Evolutionary conservation across 768 basidiomycete genomes (phyloP).

Genomic region (Termitomyces sp.): DNA sequence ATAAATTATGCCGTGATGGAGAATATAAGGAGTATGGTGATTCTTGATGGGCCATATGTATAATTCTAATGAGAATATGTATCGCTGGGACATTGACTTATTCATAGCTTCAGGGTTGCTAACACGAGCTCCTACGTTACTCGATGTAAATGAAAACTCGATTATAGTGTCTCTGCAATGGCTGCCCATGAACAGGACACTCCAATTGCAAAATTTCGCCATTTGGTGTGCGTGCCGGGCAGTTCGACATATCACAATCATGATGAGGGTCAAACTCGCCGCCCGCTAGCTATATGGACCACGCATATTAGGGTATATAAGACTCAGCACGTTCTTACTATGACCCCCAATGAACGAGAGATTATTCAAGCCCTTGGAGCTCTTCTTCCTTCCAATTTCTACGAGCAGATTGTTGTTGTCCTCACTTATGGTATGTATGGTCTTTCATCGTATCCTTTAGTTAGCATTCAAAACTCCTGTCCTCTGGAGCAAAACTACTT

Average conservation of each 20-base stretch:
- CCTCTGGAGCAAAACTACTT: no score
- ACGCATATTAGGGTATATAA: background rate
- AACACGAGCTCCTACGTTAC: background rate
- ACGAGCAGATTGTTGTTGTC: background rate
- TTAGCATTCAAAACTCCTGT: background rate
- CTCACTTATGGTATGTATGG: background rate
- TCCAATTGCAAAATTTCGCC: no score
- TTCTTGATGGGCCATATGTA: background rate
- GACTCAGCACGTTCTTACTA: background rate
- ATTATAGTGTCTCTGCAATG: background rate
- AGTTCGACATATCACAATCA: background rate
- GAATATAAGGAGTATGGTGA: background rate
- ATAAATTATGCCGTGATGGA: background rate
- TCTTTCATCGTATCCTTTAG: no score
- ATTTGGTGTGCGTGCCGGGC: no score
- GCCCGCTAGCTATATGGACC: no score
- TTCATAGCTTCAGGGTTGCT: background rate
- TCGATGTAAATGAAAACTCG: background rate
- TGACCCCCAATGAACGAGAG: background rate
- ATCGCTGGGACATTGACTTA: background rate
- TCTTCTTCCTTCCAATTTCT: background rate
- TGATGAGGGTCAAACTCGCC: background rate
- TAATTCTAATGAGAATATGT: background rate
- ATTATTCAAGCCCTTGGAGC: background rate
- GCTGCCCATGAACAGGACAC: background rate